Percentiles rank a stretch among this genome's conserved stretches.
phyloP scores from a whole-genome alignment of 768 basidiomycete genomes.

The Russula emetica region DNA sequence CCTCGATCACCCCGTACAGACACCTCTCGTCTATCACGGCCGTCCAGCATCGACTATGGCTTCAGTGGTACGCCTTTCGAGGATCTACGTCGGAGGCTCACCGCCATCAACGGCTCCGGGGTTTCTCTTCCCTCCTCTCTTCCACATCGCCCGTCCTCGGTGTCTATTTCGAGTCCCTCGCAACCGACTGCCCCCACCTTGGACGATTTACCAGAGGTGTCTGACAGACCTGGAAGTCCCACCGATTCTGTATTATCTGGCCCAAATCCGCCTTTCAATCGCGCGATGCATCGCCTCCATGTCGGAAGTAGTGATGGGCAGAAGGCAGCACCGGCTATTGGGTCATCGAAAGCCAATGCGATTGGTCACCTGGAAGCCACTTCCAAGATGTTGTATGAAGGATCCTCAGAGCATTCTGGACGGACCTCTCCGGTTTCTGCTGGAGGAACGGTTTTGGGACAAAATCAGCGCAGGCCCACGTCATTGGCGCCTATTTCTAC shows the following conservation, averaged over 20 bases:
- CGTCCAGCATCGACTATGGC: slow-evolving; percentile 46
- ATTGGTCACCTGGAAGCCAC: slow-evolving; percentile 78
- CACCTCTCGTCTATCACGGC: slow-evolving; percentile 47
- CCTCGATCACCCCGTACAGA: slow-evolving; percentile 45
- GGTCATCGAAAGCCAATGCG: slow-evolving; percentile 79
- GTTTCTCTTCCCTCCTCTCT: slow-evolving; percentile 52
- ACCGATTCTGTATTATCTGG: slow-evolving; percentile 78
- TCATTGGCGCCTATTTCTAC: slow-evolving; percentile 61
- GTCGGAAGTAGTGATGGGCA: slow-evolving; percentile 69
- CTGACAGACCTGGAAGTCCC: slow-evolving; percentile 69
- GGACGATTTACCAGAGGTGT: slow-evolving; percentile 33
- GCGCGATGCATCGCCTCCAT: slow-evolving; percentile 58
- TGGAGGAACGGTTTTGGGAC: slow-evolving; percentile 50
- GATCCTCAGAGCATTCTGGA: slow-evolving; percentile 69
- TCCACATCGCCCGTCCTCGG: slow-evolving; percentile 35
- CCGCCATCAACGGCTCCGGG: slow-evolving; percentile 66
- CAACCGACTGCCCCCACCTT: slow-evolving; percentile 31
- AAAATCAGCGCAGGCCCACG: slow-evolving; percentile 45
- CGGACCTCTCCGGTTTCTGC: slow-evolving; percentile 70
- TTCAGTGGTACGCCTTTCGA: slow-evolving; percentile 60
- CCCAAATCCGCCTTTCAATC: slow-evolving; percentile 58
- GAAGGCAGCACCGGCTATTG: slow-evolving; percentile 88
- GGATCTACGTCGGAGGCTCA: slow-evolving; percentile 71
- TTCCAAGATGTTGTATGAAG: slow-evolving; percentile 58
- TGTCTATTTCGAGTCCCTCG: slow-evolving; percentile 28